Evolutionary conservation across 768 basidiomycete species (phyloP), one percentile per base, ranked within the genome.

Genomic region (Lentinula boryana): DNA sequence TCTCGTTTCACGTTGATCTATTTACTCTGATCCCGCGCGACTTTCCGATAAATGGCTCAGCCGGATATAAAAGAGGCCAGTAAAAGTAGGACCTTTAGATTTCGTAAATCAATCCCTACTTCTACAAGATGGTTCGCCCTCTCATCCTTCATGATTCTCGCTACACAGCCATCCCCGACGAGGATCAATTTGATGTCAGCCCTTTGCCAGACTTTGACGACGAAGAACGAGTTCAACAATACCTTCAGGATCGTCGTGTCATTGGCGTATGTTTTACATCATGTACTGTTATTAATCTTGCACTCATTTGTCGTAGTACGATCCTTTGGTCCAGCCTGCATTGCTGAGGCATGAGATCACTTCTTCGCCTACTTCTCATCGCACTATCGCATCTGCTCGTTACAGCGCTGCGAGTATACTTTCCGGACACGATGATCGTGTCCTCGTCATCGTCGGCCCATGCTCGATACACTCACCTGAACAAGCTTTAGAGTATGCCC

Each of bases 301-400:
- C 38, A 54, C 70, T 69, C 56, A 68, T 66, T 27, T 27, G 27
- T 60, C 16, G 64, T 67, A 95, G 92, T 96, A 98, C 71, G 95
- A 98, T 66, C 95, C 96, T n/a, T 84, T 98, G 46, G 87, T 97
- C 62, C 93, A 95, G 67, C 96, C 95, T 5, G 91, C 91, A 1
- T 79, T 98, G 55, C 86, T 99, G 58, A 82, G 90, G 62, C 89
- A 95, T 63, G 95, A 98, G 66, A 82, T 98, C 57, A 82, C 82
- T 1, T 86, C 91, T 3, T 77, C 87, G 16, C 66, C 78, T 12
- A 73, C 74, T 8, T 89, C 93, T 0, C 83, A 85, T 65, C 81
- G 78, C 66, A 94, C 90, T 18, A 90, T 97, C 71, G 86, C 91
- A 2, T 72, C 81, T 16, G 88, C 93, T 4, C 88, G 96, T 63